phyloP scores from a whole-genome alignment of 805 yeast genomes.

The Candida sanyiensis region DNA sequence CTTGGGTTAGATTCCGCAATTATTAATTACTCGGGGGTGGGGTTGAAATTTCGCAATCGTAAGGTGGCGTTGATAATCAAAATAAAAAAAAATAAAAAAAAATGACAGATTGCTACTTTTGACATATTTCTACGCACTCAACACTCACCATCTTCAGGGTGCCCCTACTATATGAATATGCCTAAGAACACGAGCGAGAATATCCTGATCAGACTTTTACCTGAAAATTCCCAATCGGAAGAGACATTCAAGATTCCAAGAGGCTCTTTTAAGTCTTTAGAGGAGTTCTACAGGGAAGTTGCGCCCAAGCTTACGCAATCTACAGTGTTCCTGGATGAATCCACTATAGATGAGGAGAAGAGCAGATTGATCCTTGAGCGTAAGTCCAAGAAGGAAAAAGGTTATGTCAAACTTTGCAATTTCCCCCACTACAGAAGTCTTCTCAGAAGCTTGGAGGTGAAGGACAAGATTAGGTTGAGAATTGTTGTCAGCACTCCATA shows the following conservation, averaged over 20 bases:
- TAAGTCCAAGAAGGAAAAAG: slow-evolving; percentile 41
- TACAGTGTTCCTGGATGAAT: not conserved
- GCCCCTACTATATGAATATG: not conserved
- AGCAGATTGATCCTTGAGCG: slow-evolving; percentile 24
- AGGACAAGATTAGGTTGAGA: slow-evolving; percentile 36
- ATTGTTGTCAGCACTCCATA: not conserved
- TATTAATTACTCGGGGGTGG: too few relatives aligned
- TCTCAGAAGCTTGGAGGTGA: slow-evolving; percentile 43
- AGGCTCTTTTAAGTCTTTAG: not conserved
- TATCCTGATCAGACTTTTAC: not conserved
- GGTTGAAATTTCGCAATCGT: too few relatives aligned
- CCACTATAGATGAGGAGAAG: not conserved
- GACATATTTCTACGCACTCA: not conserved
- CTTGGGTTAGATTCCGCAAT: too few relatives aligned
- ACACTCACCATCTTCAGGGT: not conserved
- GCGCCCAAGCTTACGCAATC: not conserved
- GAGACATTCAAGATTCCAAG: not conserved
- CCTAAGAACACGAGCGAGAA: not conserved
- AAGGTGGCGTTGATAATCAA: too few relatives aligned
- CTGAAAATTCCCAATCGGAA: not conserved
- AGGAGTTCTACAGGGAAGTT: not conserved
- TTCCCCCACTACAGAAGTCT: slow-evolving; percentile 38
- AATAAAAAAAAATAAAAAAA: too few relatives aligned
- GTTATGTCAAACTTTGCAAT: slow-evolving; percentile 35
- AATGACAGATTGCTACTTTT: slow-evolving; percentile 3